Conservation (phyloP, 345 rosid genomes). For the Citrus glauca region DNA sequence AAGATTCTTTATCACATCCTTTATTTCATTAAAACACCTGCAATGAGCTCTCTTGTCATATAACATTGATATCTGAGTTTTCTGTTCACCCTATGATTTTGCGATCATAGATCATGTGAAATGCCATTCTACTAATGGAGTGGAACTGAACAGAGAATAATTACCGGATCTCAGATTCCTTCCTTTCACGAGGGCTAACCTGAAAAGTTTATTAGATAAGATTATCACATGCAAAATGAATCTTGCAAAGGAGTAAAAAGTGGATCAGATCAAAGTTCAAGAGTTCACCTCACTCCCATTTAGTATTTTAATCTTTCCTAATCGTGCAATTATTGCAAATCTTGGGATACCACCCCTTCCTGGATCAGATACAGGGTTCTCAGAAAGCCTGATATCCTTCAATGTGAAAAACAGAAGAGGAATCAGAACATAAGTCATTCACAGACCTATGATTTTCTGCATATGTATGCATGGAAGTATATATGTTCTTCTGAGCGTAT, state of each 20-base stretch:
- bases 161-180: conserved; percentile 96
- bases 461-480: not conserved
- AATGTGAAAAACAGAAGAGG: conserved; percentile 14
- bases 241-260: conserved; percentile 4
- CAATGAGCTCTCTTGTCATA: not conserved
- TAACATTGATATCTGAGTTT: not conserved
- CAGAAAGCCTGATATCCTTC: conserved; percentile 91
- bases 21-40: not conserved
- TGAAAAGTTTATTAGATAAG: conserved; percentile 23
- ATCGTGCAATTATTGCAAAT: conserved; percentile 71
- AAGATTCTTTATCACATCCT: not conserved
- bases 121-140: not conserved
- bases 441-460: not conserved
- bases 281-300: conserved; percentile 93
- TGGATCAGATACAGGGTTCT: conserved; percentile 75
- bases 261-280: not conserved
- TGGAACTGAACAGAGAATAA: not conserved
- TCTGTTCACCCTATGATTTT: not conserved
- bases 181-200: conserved; percentile 83
- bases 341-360: conserved; percentile 77
- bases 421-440: conserved; percentile 6
- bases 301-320: conserved; percentile 70
- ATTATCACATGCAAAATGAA: conserved; percentile 18
- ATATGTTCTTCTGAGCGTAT: not conserved
- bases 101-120: not conserved